Conservation (phyloP, 805 yeast genomes). For the Ogataea kodamae region DNA sequence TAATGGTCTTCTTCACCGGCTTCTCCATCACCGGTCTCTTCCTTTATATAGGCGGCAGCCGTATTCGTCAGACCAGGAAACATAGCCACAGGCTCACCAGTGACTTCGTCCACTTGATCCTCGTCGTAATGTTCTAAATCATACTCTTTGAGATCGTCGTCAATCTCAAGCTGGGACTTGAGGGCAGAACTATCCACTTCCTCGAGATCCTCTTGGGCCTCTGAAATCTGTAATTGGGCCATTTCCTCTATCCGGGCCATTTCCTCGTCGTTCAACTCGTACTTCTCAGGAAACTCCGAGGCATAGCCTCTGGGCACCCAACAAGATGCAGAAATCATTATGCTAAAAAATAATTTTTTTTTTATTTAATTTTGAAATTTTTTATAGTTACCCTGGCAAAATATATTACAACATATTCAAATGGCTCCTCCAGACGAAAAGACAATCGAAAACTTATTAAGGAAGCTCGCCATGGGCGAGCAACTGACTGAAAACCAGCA, state of each 20-base stretch:
- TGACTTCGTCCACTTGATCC: slow-evolving; percentile 46
- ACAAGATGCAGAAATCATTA: slow-evolving; percentile 86
- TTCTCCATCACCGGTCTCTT: slow-evolving; percentile 34
- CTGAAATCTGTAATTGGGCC: slow-evolving; percentile 79
- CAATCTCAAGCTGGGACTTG: slow-evolving; percentile 56
- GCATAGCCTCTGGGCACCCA: slow-evolving; percentile 98
- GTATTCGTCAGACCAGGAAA: slow-evolving; percentile 65
- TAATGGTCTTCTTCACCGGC: slow-evolving; percentile 47
- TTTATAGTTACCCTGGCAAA: slow-evolving; percentile 10
- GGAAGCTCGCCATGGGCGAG: slow-evolving; percentile 50
- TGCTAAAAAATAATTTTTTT: slow-evolving; percentile 5
- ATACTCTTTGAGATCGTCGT: slow-evolving; percentile 85
- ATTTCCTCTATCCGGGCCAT: slow-evolving; percentile 83
- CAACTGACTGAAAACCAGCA: slow-evolving; percentile 54
- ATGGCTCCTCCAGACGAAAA: slow-evolving; percentile 27
- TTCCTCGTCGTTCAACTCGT: slow-evolving; percentile 86
- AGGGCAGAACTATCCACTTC: slow-evolving; percentile 38
- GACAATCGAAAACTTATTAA: slow-evolving; percentile 57
- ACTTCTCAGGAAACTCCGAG: slow-evolving; percentile 85
- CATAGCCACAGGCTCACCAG: slow-evolving; percentile 58
- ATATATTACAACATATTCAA: no score
- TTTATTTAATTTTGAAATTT: no score
- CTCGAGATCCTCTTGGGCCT: slow-evolving; percentile 63
- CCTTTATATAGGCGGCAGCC: slow-evolving; percentile 54
- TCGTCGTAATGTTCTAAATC: slow-evolving; percentile 83